Conservation (phyloP, 2,329 filamentous ascomycete species). For the Coleophoma cylindrospora region DNA sequence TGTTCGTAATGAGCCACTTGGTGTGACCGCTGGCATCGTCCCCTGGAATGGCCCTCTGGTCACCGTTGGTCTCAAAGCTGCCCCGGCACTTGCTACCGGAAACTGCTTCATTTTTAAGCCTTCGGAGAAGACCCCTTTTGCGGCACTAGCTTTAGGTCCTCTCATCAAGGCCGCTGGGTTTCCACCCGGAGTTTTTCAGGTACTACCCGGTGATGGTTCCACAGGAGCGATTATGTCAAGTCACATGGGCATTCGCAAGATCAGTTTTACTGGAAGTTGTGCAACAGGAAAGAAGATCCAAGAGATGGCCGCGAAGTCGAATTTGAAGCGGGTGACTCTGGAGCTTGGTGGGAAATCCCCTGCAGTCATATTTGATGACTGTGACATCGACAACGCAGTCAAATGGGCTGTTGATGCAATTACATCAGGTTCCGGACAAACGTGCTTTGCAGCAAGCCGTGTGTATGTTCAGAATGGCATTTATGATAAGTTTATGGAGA, state of each 20-base stretch:
- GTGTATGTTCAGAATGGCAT: constrained; percentile 60
- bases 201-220: constrained; percentile 32
- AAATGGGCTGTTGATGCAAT: constrained; percentile 32
- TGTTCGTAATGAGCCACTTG: constrained; percentile 28
- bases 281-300: constrained; percentile 32
- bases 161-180: constrained; percentile 14
- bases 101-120: constrained; percentile 39
- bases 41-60: constrained; percentile 50
- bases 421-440: constrained; percentile 69
- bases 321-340: constrained; percentile 36
- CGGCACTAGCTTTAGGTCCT: constrained; percentile 39
- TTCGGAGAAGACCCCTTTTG: constrained; percentile 40
- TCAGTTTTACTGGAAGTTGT: constrained; percentile 34
- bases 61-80: constrained; percentile 48
- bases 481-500: constrained; percentile 52
- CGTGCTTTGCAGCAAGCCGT: constrained; percentile 68
- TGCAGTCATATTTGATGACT: constrained; percentile 35
- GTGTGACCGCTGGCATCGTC: constrained; percentile 42
- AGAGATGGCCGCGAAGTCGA: constrained; percentile 30
- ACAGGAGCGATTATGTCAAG: constrained; percentile 29
- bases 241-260: constrained; percentile 32
- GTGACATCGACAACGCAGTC: constrained; percentile 42
- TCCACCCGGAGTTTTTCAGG: constrained; percentile 34
- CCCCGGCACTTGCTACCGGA: constrained; percentile 53
- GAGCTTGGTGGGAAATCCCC: constrained; percentile 38